Evolutionary conservation across 2,329 filamentous ascomycete species (phyloP).

Genomic region (Aspergillus pseudotamarii): DNA sequence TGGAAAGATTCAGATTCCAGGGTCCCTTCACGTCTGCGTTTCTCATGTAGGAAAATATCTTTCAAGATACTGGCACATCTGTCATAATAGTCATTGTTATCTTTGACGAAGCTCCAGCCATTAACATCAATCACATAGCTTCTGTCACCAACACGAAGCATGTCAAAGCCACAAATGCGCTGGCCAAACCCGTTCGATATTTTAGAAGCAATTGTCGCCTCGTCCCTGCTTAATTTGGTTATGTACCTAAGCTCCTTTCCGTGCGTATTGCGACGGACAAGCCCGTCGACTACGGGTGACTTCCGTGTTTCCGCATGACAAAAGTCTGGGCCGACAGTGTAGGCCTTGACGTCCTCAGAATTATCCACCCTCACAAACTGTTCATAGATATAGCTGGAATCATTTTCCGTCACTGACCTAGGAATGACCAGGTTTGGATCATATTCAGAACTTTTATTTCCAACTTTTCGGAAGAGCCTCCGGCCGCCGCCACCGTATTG

Average conservation of each 20-base stretch:
- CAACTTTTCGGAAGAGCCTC: slow-evolving; percentile 92
- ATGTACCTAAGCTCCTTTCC: slow-evolving; percentile 97
- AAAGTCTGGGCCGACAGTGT: slow-evolving; percentile 89
- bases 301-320: slow-evolving; percentile 98
- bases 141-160: slow-evolving; percentile 82
- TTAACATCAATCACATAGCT: slow-evolving; percentile 99
- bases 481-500: slow-evolving; percentile 85
- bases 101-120: slow-evolving; percentile 99
- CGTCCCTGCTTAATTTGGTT: slow-evolving; percentile 77
- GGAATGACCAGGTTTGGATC: slow-evolving; percentile 76
- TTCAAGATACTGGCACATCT: slow-evolving; percentile 83
- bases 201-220: slow-evolving; percentile 82
- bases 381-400: slow-evolving; percentile 91
- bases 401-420: slow-evolving; percentile 76
- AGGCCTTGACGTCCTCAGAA: slow-evolving; percentile 96
- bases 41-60: slow-evolving; percentile 85
- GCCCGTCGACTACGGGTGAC: slow-evolving; percentile 92
- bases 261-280: slow-evolving; percentile 94
- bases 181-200: slow-evolving; percentile 93
- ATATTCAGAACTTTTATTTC: slow-evolving; percentile 98
- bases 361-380: slow-evolving; percentile 97
- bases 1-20: slow-evolving; percentile 39
- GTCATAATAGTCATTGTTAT: slow-evolving; percentile 98
- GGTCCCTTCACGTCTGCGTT: slow-evolving; percentile 44
- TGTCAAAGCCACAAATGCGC: slow-evolving; percentile 91